Conservation (phyloP, 257 asterid genomes). For the Nicotiana noctiflora region DNA sequence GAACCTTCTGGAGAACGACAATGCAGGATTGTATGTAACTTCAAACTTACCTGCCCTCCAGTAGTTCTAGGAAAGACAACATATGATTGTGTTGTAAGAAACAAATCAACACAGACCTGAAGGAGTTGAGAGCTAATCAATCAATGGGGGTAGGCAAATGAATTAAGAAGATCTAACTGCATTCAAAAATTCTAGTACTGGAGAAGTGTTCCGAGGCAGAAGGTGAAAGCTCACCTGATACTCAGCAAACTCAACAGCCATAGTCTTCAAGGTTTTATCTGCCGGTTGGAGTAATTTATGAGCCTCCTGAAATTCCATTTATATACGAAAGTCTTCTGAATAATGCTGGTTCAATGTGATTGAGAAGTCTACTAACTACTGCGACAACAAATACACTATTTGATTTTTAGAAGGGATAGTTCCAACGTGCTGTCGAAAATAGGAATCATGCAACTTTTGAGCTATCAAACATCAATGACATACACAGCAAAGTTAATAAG, state of each 20-base stretch:
- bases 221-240: conserved; percentile 56
- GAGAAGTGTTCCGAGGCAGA: background rate
- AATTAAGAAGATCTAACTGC: background rate
- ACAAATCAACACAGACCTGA: conserved; percentile 96
- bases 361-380: background rate
- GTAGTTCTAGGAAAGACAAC: conserved; percentile 85
- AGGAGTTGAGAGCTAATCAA: conserved; percentile 17
- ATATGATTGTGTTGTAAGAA: conserved; percentile 79
- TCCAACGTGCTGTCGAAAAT: background rate
- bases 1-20: background rate
- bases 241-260: conserved; percentile 97
- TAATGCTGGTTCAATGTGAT: background rate
- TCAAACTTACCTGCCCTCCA: conserved; percentile 75
- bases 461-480: background rate
- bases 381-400: background rate
- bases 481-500: too few relatives aligned
- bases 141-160: background rate
- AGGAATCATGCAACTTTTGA: background rate
- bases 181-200: background rate
- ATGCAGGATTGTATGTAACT: background rate
- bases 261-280: conserved; percentile 72
- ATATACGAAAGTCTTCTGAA: background rate
- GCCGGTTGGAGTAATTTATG: conserved; percentile 88
- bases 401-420: background rate
- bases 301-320: conserved; percentile 68